Conservation (phyloP, 1,284 basidiomycete genomes). For the Boletellus deceptivus region DNA sequence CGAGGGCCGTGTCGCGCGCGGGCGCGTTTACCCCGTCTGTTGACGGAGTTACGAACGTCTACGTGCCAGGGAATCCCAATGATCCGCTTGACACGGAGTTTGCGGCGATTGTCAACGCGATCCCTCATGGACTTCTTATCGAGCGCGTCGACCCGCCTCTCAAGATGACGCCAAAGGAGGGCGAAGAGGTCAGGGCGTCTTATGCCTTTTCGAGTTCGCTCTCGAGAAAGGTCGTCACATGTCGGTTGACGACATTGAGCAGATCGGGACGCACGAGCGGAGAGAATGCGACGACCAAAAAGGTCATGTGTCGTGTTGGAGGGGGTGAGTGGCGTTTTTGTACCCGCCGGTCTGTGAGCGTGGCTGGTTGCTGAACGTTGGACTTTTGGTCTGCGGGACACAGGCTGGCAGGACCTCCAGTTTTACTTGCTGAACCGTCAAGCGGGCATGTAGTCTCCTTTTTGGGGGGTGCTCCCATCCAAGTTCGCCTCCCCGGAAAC, state of each 20-base stretch:
- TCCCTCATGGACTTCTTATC: conserved; percentile 71
- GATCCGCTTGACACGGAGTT: conserved; percentile 85
- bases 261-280: conserved; percentile 52
- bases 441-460: conserved; percentile 43
- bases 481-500: neutral
- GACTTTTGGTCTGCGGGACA: conserved; percentile 4
- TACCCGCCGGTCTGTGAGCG: conserved; percentile 5
- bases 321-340: conserved; percentile 54
- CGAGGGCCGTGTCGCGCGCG: conserved; percentile 63
- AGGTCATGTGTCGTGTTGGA: conserved; percentile 84
- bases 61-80: conserved; percentile 64
- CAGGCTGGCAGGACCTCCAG: conserved; percentile 86
- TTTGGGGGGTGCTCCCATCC: neutral
- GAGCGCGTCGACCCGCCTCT: conserved; percentile 79
- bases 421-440: conserved; percentile 76
- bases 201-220: conserved; percentile 77
- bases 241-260: conserved; percentile 75
- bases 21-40: conserved; percentile 58
- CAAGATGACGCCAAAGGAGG: conserved; percentile 59
- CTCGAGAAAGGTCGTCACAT: conserved; percentile 71
- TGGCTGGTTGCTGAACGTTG: neutral
- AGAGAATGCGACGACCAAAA: conserved; percentile 56
- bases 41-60: conserved; percentile 57
- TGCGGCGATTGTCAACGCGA: conserved; percentile 70
- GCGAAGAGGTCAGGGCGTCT: conserved; percentile 78